These are phyloP conservation scores for Magnaporthiopsis incrustans DNA, from an alignment of 2,329 filamentous ascomycete genomes.

Conservation along the genomic window DNA sequence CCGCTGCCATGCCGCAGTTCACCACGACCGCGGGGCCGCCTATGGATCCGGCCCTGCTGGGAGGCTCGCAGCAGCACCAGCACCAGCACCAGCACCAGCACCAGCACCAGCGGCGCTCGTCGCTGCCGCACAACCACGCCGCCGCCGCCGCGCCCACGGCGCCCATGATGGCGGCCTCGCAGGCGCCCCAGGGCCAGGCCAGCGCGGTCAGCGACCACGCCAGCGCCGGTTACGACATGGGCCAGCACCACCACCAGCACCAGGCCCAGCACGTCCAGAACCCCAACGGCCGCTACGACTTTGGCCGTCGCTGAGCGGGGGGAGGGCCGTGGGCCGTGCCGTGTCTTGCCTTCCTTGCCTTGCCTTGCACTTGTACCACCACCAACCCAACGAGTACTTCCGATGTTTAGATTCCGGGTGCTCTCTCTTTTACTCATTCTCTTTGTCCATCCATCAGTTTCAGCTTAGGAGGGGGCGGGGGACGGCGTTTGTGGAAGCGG, in stretches of 20 bases:
- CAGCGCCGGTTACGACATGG: neutral
- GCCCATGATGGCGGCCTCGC: neutral
- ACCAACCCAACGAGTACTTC: too few relatives aligned
- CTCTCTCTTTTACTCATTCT: too few relatives aligned
- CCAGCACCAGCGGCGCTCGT: neutral
- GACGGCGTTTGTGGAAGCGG: too few relatives aligned
- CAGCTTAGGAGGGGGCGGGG: too few relatives aligned
- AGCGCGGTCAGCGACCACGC: neutral
- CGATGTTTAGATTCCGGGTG: too few relatives aligned
- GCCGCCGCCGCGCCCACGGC: neutral
- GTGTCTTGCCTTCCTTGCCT: too few relatives aligned
- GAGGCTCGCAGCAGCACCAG: neutral
- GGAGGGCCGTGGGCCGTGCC: too few relatives aligned
- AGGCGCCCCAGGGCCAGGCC: neutral
- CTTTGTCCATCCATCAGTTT: too few relatives aligned
- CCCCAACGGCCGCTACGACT: neutral
- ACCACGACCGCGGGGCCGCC: neutral
- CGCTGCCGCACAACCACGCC: conserved; percentile 2
- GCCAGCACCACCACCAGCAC: neutral
- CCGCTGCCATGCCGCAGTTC: conserved; percentile 1
- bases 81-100: too few relatives aligned
- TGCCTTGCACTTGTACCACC: too few relatives aligned
- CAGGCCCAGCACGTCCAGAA: neutral
- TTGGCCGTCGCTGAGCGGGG: neutral
- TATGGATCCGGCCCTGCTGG: conserved; percentile 1